phyloP scores from a whole-genome alignment of 140 eudicot species.

The Oenanthe javanica region DNA sequence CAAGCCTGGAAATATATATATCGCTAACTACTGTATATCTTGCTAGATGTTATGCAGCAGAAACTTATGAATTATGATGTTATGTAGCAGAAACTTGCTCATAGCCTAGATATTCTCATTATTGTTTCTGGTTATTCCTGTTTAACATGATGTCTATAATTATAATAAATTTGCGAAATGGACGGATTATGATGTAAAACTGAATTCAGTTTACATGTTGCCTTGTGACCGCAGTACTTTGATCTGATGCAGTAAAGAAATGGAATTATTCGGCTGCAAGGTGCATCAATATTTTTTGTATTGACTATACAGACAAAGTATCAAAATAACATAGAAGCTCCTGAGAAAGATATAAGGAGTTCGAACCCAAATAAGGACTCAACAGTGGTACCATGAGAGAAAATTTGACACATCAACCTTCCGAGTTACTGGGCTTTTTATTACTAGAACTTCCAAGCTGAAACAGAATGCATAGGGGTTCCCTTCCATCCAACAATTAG shows the following conservation, averaged over 20 bases:
- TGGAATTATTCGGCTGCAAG: neutral
- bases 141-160: no score
- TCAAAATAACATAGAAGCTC: neutral
- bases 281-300: neutral
- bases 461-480: neutral
- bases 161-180: no score
- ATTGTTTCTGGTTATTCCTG: no score
- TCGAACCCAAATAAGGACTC: neutral
- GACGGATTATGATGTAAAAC: neutral
- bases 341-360: neutral
- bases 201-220: neutral
- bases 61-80: no score
- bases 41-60: no score
- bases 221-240: neutral
- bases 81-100: no score
- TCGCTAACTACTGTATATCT: no score
- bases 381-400: neutral
- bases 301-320: neutral
- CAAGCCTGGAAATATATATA: no score
- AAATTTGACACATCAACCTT: neutral
- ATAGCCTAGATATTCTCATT: no score
- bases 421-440: neutral
- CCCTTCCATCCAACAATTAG: constrained; percentile 8
- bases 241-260: neutral
- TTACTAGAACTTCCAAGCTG: constrained; percentile 6